Evolutionary conservation across 306 rosid species (phyloP), one percentile per base, ranked within the genome.

Genomic region (Astragalus membranaceus): DNA sequence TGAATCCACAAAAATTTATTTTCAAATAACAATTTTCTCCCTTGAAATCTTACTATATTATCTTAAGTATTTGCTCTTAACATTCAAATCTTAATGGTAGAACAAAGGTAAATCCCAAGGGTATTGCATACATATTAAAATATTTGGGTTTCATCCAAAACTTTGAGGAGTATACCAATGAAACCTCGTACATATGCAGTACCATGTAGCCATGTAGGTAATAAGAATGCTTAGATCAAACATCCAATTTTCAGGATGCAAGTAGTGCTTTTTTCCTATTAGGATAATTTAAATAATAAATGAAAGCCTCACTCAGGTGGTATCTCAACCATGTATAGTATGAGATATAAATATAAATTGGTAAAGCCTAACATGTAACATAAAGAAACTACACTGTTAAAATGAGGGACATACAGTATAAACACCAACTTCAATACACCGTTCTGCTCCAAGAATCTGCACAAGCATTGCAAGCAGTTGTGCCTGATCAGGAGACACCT

Each of bases 401-500:
- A 70, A 70, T 48, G 37, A 72, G 42, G 49, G 11, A 67, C 88
- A 39, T 83, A 94, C 98, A 2, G 97, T 90, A 76, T 90, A 90
- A 82, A 94, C 89, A 32, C 98, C 97, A 71, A 94, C 90, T 90
- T 94, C 98, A 77, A 94, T 87, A 74, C 96, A 94, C 70, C 91
- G 85, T 78, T 88, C 85, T 10, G 98, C 98, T 74, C 94, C 94
- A 54, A 87, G 92, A 83, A 81, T 87, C 81, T 94, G 96, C 78
- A 88, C 98, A 53, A 94, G 89, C 92, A 88, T 90, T 14, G 92
- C 90, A 52, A 94, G 98, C 64, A 94, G 83, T 77, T 93, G 97
- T 72, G 92, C 98, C 77, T 94, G 98, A 72, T 94, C 98, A 30
- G 98, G 97, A 75, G 98, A 88, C 33, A 94, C 98, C 98, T 93